Evolutionary conservation across 768 basidiomycete species (phyloP), one percentile per base, ranked within the genome.

Genomic region (Leccinum boreale): DNA sequence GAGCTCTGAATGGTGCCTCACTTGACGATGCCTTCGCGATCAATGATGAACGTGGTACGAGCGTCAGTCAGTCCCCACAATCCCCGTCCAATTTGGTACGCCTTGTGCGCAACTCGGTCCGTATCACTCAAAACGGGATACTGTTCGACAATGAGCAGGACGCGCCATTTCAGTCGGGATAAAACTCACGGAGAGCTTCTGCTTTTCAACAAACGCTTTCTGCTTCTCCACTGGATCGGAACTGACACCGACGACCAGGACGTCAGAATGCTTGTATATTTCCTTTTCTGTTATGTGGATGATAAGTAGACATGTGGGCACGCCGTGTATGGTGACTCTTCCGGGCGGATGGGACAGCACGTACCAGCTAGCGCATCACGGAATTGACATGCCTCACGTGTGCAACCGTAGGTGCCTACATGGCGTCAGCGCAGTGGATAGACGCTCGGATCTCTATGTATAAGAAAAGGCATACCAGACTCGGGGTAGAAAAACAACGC

Each of bases 401-500:
- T 94, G 71, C 92, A 93, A 5, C 87, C 90, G 52, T 77, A 85
- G 2, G 89, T 83, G 6, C 86, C 89, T 86, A 69, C 45, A 35
- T 47, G 23, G n/a, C 26, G 17, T 19, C 10, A 26, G n/a, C 1
- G 15, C 31, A 33, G 15, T 19, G 12, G 29, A 33, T n/a, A 2
- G 26, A n/a, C 5, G 48, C 2, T 8, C 31, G 12, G 3, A 15
- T 46, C 11, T 23, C 5, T 19, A 15, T 2, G 7, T 7, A 19
- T n/a, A 9, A 49, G 10, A 28, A 29, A 48, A 17, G 11, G 50
- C 19, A 33, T 35, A 86, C 87, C 84, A 42, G 87, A 81, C 65
- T 81, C 78, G 10, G 89, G 90, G 64, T 89, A 91, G 74, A 94
- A 93, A 77, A 92, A 91, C 36, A 94, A 58, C 10, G 81, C 88